Conservation (phyloP, 2,329 filamentous ascomycete species). For the Chaetothyriales sp. region DNA sequence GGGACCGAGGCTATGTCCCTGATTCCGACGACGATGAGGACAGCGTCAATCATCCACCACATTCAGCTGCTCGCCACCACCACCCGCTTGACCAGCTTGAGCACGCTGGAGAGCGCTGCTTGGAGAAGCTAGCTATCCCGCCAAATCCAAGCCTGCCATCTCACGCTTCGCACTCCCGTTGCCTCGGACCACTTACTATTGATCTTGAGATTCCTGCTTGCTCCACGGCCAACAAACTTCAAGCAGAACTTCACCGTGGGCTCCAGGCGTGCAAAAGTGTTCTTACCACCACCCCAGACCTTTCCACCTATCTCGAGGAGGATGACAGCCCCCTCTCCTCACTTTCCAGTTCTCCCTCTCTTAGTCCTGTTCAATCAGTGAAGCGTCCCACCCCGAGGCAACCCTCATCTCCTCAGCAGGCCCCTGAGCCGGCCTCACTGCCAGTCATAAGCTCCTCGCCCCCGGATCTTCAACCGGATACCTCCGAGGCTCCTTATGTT, state of each 20-base stretch:
- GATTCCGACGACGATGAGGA: constrained; percentile 37
- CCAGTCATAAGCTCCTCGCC: background rate
- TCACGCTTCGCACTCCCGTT: background rate
- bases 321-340: constrained; percentile 14
- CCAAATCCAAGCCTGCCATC: background rate
- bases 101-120: constrained; percentile 2
- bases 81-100: background rate
- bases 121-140: constrained; percentile 17
- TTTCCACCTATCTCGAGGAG: constrained; percentile 2
- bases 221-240: constrained; percentile 1
- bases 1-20: constrained; percentile 37
- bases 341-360: constrained; percentile 7
- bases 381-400: background rate
- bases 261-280: constrained; percentile 8
- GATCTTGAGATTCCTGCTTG: background rate
- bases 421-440: background rate
- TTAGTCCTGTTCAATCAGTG: background rate
- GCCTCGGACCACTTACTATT: background rate
- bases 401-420: background rate
- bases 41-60: background rate
- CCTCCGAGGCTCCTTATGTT: background rate
- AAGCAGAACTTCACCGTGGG: constrained; percentile 9
- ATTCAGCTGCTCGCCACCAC: background rate
- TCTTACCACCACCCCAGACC: constrained; percentile 1
- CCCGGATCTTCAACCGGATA: background rate